Conservation (phyloP, 208 protist genomes). For the Kentomonas sorsogonicus region DNA sequence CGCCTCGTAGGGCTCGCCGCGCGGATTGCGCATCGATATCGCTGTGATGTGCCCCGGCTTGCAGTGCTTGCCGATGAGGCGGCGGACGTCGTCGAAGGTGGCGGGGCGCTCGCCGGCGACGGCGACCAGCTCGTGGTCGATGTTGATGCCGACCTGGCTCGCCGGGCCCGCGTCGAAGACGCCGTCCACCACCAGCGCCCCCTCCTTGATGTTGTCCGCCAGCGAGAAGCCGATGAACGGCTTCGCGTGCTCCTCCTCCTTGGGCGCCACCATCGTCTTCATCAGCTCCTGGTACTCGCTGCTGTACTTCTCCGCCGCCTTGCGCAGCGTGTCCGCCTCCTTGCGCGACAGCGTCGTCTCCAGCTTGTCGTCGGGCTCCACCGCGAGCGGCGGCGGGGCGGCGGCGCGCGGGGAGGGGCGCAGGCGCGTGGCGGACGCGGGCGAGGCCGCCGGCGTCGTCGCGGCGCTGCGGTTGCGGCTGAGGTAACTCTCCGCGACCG, state of each 20-base stretch:
- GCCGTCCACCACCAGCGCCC: slow-evolving; percentile 40
- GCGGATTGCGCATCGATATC: slow-evolving; percentile 15
- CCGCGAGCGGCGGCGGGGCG: background rate
- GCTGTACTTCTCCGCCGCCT: slow-evolving; percentile 20
- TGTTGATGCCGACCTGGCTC: slow-evolving; percentile 26
- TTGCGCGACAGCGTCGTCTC: slow-evolving; percentile 12
- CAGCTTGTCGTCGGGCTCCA: background rate
- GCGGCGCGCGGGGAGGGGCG: too few species aligned
- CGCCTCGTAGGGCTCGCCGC: slow-evolving; percentile 20
- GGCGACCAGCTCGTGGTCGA: slow-evolving; percentile 32
- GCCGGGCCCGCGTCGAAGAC: slow-evolving; percentile 35
- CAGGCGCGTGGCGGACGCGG: too few species aligned
- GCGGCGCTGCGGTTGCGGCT: too few species aligned
- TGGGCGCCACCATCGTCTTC: slow-evolving; percentile 14
- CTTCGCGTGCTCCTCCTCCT: slow-evolving; percentile 7
- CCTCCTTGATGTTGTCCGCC: slow-evolving; percentile 29
- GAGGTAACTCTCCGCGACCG: too few species aligned
- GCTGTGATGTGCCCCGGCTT: slow-evolving; percentile 19
- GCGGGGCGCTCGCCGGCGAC: slow-evolving; percentile 16
- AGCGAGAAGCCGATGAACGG: slow-evolving; percentile 57
- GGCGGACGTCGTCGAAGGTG: slow-evolving; percentile 20
- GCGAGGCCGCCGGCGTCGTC: too few species aligned
- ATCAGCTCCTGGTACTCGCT: slow-evolving; percentile 22
- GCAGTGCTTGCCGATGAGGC: slow-evolving; percentile 30
- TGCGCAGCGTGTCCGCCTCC: slow-evolving; percentile 11